Evolutionary conservation across 345 rosid species (phyloP).

Genomic region (Pseudoturritis turrita): DNA sequence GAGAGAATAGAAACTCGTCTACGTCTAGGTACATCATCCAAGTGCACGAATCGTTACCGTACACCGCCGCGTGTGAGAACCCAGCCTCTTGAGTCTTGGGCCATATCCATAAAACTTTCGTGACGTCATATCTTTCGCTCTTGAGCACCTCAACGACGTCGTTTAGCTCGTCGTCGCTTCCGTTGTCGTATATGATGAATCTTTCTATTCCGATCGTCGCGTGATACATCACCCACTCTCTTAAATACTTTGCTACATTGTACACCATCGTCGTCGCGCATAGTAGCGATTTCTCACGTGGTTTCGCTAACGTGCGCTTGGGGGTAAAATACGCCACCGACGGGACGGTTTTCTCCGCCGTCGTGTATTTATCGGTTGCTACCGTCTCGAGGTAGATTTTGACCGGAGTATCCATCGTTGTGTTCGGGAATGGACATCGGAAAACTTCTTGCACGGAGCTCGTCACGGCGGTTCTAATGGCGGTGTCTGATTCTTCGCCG

Average conservation of each 20-base stretch:
- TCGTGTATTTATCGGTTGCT: slow-evolving; percentile 14
- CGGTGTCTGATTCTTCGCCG: slow-evolving; percentile 29
- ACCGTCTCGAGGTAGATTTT: slow-evolving; percentile 52
- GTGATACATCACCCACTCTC: slow-evolving; percentile 80
- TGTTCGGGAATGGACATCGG: slow-evolving; percentile 60
- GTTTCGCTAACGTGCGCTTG: slow-evolving; percentile 16
- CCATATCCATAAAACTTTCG: slow-evolving; percentile 63
- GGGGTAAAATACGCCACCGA: slow-evolving; percentile 65
- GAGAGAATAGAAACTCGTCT: slow-evolving; percentile 74
- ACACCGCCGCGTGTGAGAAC: slow-evolving; percentile 66
- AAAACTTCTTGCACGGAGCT: slow-evolving; percentile 84
- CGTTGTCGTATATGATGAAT: slow-evolving; percentile 74
- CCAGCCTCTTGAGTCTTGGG: slow-evolving; percentile 93
- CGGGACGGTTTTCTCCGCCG: slow-evolving; percentile 35
- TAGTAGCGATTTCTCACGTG: slow-evolving; percentile 22
- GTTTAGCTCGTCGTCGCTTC: slow-evolving; percentile 57
- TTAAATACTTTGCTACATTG: slow-evolving; percentile 67
- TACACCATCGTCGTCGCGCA: slow-evolving; percentile 85
- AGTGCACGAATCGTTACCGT: slow-evolving; percentile 44
- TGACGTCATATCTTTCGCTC: slow-evolving; percentile 45
- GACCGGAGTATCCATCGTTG: slow-evolving; percentile 12
- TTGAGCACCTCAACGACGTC: slow-evolving; percentile 39
- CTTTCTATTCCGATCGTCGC: slow-evolving; percentile 63
- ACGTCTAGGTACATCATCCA: slow-evolving; percentile 87
- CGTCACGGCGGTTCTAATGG: slow-evolving; percentile 55